Conservation (phyloP, 441 rosid species). For the Melastoma candidum region DNA sequence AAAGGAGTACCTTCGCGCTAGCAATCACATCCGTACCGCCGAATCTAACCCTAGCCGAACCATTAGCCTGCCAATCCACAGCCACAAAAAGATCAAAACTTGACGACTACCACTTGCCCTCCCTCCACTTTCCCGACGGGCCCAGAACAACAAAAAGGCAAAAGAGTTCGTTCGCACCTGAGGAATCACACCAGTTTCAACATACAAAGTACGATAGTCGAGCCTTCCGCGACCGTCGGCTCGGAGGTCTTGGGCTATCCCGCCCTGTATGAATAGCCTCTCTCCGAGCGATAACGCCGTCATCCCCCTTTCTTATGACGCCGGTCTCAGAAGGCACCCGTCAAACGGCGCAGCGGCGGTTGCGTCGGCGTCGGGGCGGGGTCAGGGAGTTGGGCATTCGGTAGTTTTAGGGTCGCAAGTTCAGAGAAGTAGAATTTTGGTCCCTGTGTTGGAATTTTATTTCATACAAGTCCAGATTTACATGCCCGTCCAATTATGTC, state of each 20-base stretch:
- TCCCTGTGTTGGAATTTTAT: too few relatives aligned
- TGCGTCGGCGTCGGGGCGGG: too few relatives aligned
- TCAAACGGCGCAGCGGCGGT: too few relatives aligned
- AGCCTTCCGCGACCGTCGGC: slow-evolving; percentile 69
- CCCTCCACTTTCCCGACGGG: background rate
- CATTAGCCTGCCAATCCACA: slow-evolving; percentile 51
- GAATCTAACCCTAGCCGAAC: slow-evolving; percentile 65
- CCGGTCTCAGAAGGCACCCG: too few relatives aligned
- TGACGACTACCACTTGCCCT: background rate
- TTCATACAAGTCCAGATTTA: too few relatives aligned
- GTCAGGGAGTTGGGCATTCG: too few relatives aligned
- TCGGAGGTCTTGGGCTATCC: slow-evolving; percentile 72
- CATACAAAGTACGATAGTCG: slow-evolving; percentile 50
- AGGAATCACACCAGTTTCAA: slow-evolving; percentile 75
- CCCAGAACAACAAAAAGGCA: background rate
- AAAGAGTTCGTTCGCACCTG: slow-evolving; percentile 33
- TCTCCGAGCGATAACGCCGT: slow-evolving; percentile 72
- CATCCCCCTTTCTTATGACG: slow-evolving; percentile 17
- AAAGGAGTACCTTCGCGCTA: slow-evolving; percentile 63
- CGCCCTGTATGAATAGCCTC: slow-evolving; percentile 56
- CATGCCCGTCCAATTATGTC: too few relatives aligned
- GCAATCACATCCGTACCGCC: slow-evolving; percentile 88
- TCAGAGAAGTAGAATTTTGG: too few relatives aligned
- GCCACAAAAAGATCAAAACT: slow-evolving; percentile 4
- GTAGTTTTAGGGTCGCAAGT: too few relatives aligned